Conservation (phyloP, 345 rosid genomes). For the Eucalyptus marginata region DNA sequence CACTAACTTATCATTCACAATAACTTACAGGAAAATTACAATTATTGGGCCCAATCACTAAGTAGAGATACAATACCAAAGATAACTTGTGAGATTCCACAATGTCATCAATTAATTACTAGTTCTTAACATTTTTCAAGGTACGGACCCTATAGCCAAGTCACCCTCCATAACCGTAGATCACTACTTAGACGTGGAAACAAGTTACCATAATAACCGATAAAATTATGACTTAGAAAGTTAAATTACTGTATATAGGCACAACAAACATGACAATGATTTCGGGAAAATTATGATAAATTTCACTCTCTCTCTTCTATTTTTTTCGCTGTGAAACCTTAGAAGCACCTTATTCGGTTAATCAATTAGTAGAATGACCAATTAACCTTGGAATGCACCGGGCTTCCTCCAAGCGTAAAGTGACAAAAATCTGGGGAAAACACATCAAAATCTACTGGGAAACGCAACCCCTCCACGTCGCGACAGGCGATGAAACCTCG, state of each 20-base stretch:
- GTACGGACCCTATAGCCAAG: background rate
- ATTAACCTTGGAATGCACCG: background rate
- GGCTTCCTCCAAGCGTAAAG: too few species aligned
- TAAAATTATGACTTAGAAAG: background rate
- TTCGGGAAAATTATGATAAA: background rate
- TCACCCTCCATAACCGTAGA: background rate
- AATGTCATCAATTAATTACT: background rate
- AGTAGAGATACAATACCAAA: background rate
- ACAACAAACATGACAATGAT: background rate
- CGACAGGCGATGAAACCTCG: background rate
- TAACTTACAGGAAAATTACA: background rate
- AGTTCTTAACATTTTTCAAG: background rate
- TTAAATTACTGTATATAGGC: background rate
- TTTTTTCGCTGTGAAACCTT: background rate
- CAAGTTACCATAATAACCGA: background rate
- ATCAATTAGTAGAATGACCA: background rate
- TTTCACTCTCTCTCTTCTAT: fast-evolving
- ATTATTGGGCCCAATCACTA: background rate
- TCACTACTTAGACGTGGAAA: background rate
- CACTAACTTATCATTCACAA: background rate
- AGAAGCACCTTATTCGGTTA: background rate
- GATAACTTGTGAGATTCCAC: background rate
- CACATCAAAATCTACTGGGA: background rate
- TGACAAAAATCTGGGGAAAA: background rate
- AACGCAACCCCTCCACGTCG: background rate